phyloP scores from a whole-genome alignment of 352 stramenopile genomes.

The Globisporangium recalcitrans region DNA sequence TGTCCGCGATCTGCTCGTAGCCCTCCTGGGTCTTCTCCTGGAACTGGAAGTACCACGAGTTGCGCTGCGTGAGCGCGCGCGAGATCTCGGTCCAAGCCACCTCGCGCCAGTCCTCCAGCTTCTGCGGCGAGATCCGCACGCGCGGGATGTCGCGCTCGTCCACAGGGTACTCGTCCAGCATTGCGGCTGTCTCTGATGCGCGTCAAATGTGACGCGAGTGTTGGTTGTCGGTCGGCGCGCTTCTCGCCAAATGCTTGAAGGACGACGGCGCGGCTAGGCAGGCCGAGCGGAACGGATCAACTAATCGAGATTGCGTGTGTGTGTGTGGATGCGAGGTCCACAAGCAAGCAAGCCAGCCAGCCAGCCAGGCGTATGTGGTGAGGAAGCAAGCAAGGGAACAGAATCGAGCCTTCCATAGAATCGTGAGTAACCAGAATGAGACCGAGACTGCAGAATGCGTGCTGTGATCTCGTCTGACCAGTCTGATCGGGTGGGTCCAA shows the following conservation, averaged over 20 bases:
- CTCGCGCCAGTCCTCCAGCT: slow-evolving; percentile 25
- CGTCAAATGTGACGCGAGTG: background rate
- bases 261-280: too few species aligned
- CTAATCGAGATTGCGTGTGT: too few species aligned
- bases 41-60: slow-evolving; percentile 36
- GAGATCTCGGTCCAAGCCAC: slow-evolving; percentile 22
- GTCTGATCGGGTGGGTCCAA: too few species aligned
- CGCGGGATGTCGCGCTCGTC: slow-evolving; percentile 20
- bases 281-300: too few species aligned
- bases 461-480: too few species aligned
- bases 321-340: too few species aligned
- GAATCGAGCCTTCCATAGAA: too few species aligned
- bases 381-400: too few species aligned
- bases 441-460: too few species aligned
- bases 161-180: slow-evolving; percentile 16
- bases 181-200: background rate
- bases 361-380: too few species aligned
- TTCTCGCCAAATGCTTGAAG: background rate
- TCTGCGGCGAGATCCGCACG: slow-evolving; percentile 38
- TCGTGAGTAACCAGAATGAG: too few species aligned
- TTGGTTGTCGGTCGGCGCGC: background rate
- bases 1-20: slow-evolving; percentile 30
- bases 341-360: too few species aligned
- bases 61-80: slow-evolving; percentile 19
- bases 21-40: slow-evolving; percentile 29